A percentile compares a stretch with the other conserved stretches of the same genome.
These are phyloP conservation scores for Codiaeum variegatum DNA, from an alignment of 441 rosid genomes.

Conservation along the genomic window DNA sequence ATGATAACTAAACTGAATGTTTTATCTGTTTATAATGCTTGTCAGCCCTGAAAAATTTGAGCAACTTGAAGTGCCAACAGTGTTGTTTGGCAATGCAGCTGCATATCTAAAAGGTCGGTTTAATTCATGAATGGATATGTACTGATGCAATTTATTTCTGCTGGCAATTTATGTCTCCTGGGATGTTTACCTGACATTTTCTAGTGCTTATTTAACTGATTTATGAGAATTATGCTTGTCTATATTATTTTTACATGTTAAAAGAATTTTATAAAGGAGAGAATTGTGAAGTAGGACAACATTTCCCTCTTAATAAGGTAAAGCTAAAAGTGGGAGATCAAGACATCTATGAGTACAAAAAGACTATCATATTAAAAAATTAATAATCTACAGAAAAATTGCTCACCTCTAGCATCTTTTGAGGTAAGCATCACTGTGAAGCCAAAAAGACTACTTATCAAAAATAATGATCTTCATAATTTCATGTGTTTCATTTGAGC, in stretches of 20 bases:
- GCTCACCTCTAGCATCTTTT: background rate
- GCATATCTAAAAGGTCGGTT: slow-evolving; percentile 69
- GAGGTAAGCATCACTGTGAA: background rate
- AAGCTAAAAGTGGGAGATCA: background rate
- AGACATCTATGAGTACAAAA: background rate
- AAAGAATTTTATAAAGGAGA: background rate
- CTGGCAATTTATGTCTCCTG: background rate
- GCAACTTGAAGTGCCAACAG: slow-evolving; percentile 76
- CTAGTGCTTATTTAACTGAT: background rate
- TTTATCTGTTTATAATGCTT: slow-evolving; percentile 21
- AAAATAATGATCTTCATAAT: background rate
- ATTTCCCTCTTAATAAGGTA: background rate
- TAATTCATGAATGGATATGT: background rate
- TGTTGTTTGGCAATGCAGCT: slow-evolving; percentile 73
- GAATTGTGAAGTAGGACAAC: background rate
- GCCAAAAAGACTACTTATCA: background rate
- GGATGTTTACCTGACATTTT: background rate
- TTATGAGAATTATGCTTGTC: background rate
- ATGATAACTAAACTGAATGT: background rate
- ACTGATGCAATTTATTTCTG: background rate
- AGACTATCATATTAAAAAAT: background rate
- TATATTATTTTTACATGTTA: background rate
- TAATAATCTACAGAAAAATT: background rate
- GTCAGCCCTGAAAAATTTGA: slow-evolving; percentile 74
- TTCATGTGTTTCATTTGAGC: background rate